Base-by-base conservation (phyloP, 2,329 filamentous ascomycete genomes). In the Fusarium equiseti region DNA sequence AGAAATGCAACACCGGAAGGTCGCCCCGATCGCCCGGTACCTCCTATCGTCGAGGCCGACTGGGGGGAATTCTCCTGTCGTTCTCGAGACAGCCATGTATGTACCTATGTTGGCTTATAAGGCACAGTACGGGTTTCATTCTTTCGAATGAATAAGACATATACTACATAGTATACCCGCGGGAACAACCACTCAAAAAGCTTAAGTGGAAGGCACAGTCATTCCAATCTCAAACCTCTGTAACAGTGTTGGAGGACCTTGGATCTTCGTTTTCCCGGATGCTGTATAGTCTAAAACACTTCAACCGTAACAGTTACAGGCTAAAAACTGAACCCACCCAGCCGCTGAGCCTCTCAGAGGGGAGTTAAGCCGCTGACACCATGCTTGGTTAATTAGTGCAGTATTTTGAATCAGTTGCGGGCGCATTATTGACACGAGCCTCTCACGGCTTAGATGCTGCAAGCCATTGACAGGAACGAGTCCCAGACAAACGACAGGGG, bases 341-440 rank as follows among this genome's bases (percentile, higher is more conserved):
- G 29, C 44, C 58, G 49, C 53, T 32, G 9, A 38, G 31, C 45
- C 60, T 45, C 52, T 66, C 50, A 57, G 59, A 45, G 61, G 61
- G 29, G 56, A 40, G 54, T 55, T 60, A 68, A 72, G 72, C 70
- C 61, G 73, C 67, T 75, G 70, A 71, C 73, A 73, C 72, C 72
- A 72, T 72, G 61, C 62, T 75, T 56, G 64, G 59, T 62, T n/a
- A 56, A 62, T 65, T 73, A 62, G 73, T 66, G 70, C 64, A 68
- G 59, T 52, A 66, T 53, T 66, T 73, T 64, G 72, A 76, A 75
- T 73, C 73, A 67, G 68, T 71, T 76, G 74, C 73, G 74, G 72
- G 72, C 74, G 74, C 72, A 76, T 70, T 57, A 40, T 61, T 31
- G 53, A 75, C 58, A 75, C 68, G 66, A 75, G 68, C 71, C 60